Conservation (phyloP, 495 filamentous ascomycete species). For the Pseudomonodictys pantanalensis region DNA sequence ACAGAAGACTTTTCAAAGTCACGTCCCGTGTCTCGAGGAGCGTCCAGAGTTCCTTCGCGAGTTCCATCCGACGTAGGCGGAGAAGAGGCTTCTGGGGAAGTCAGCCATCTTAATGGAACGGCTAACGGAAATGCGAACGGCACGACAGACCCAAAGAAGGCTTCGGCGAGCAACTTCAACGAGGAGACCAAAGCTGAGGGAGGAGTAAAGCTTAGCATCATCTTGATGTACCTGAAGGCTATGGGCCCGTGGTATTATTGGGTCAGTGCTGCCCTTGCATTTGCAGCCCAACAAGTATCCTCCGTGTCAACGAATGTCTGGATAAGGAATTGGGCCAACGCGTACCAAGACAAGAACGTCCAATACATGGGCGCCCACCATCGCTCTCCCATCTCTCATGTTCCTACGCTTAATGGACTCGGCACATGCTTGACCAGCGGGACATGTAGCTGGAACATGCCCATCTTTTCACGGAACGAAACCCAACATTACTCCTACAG, state of each 20-base stretch:
- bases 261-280: constrained; percentile 67
- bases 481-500: constrained; percentile 12
- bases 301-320: constrained; percentile 85
- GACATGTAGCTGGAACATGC: constrained; percentile 46
- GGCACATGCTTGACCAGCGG: constrained; percentile 42
- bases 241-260: constrained; percentile 98
- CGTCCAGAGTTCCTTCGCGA: constrained; percentile 69
- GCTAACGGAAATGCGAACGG: constrained; percentile 41
- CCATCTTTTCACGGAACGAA: constrained; percentile 18
- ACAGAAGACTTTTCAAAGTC: constrained; percentile 80
- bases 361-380: constrained; percentile 30
- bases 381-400: constrained; percentile 40
- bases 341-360: constrained; percentile 45
- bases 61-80: constrained; percentile 62
- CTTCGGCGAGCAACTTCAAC: constrained; percentile 43
- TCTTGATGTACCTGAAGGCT: constrained; percentile 75
- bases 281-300: constrained; percentile 75
- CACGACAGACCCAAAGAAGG: constrained; percentile 41
- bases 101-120: constrained; percentile 37
- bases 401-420: constrained; percentile 33
- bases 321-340: constrained; percentile 87
- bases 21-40: constrained; percentile 59
- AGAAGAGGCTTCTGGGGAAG: constrained; percentile 36
- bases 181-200: constrained; percentile 75
- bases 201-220: constrained; percentile 79